phyloP scores from a whole-genome alignment of 1,284 basidiomycete genomes.

The Clitocybe nebularis region DNA sequence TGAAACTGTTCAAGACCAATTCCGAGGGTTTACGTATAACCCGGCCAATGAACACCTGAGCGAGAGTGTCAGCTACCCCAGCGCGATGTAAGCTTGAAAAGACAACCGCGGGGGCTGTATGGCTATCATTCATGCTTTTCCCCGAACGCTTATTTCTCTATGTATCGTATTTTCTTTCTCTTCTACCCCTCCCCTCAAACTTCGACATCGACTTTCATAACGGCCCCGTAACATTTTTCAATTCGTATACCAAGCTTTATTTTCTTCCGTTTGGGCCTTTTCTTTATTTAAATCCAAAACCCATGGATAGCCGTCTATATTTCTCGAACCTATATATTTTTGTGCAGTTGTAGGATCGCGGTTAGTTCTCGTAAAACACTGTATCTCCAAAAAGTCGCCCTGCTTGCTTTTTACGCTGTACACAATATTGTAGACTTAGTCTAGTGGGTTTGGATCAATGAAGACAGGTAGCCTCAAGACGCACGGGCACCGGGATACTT shows the following conservation, averaged over 20 bases:
- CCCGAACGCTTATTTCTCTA: neutral
- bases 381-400: no score
- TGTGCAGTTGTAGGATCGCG: neutral
- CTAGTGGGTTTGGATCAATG: neutral
- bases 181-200: neutral
- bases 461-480: neutral
- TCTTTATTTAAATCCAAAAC: neutral
- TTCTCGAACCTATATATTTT: neutral
- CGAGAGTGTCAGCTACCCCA: slow-evolving; percentile 67
- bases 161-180: neutral
- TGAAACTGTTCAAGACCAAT: slow-evolving; percentile 94
- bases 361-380: neutral
- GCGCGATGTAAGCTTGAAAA: slow-evolving; percentile 28
- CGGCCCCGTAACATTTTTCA: slow-evolving; percentile 1
- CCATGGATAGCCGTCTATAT: neutral
- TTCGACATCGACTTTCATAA: neutral
- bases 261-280: slow-evolving; percentile 1
- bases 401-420: neutral
- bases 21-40: slow-evolving; percentile 84
- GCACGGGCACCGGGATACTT: neutral
- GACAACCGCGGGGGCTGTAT: neutral
- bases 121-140: neutral
- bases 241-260: neutral
- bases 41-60: slow-evolving; percentile 77
- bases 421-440: neutral